A percentile compares a stretch with the other conserved stretches of the same genome.
phyloP scores from a whole-genome alignment of 108 stramenopile genomes.

The Skeletonema costatum region DNA sequence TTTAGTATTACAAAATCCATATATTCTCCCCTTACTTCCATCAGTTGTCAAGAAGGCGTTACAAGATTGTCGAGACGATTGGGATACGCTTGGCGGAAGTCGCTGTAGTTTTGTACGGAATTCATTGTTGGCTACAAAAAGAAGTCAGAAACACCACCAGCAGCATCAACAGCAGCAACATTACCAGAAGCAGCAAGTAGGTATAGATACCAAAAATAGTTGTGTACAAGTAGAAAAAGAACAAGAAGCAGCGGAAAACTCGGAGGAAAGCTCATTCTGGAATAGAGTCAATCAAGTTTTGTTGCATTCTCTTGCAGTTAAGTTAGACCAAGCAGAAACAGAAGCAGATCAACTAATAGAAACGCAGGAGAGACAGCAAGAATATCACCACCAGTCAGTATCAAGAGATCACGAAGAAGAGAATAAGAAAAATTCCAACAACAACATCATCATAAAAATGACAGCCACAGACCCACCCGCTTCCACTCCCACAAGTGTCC shows the following conservation, averaged over 20 bases:
- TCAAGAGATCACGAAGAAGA: neutral
- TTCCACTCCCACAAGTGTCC: neutral
- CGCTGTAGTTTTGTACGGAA: conserved; percentile 24
- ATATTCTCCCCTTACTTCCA: conserved; percentile 3
- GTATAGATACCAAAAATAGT: neutral
- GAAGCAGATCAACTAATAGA: no score
- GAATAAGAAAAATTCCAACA: neutral
- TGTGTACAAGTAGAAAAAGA: neutral
- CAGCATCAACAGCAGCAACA: neutral
- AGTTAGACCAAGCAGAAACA: neutral
- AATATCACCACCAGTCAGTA: neutral
- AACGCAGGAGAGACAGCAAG: no score
- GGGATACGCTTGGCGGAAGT: conserved; percentile 33
- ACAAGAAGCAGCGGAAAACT: neutral
- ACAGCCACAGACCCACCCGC: neutral
- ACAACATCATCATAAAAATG: neutral
- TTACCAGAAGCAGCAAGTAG: neutral
- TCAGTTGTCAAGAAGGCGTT: conserved; percentile 11
- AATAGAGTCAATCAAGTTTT: neutral
- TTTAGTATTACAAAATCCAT: conserved; percentile 14
- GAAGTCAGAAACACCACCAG: neutral
- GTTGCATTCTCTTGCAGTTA: neutral
- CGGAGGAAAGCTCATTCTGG: neutral
- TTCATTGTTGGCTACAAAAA: neutral
- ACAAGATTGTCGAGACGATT: conserved; percentile 14